Evolutionary conservation across 768 basidiomycete species (phyloP), one percentile per base, ranked within the genome.

Genomic region (Lactifluus subvellereus): DNA sequence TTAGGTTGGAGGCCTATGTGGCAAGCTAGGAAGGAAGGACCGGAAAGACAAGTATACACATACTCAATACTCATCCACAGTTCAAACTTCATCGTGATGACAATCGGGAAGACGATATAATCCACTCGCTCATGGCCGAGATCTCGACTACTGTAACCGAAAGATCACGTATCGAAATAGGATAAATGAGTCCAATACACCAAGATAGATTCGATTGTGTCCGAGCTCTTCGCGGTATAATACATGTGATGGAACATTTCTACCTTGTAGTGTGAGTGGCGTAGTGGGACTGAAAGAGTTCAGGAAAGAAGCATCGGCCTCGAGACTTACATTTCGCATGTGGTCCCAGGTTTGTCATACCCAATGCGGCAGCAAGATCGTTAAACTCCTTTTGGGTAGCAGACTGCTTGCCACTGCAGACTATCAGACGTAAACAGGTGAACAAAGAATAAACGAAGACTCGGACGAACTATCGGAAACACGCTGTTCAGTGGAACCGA

Each of bases 351-450:
- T 51, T 64, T 30, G 71, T 67, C 67, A 86, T 77, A 18, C 69
- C 73, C 22, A 87, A 74, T 3, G 69, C 78, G 0, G 11, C 9
- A 0, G 82, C 80, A 61, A 88, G 74, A 30, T 71, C 70, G 40
- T 74, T 70, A 72, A 84, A 86, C 67, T 87, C 86, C 0, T 67
- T 61, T 8, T 72, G 64, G 9, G 80, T 81, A 14, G 86, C 79
- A 61, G 68, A 78, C 4, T 14, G 42, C 0, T 20, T 66, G 7
- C 79, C 84, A 11, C 76, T 75, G 72, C 81, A 77, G 66, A 87
- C 86, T 87, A 38, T 22, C 22, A 48, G 10, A 22, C 0, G 20
- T 52, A 42, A 49, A 9, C 2, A 32, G 8, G 45, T 38, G 5
- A 37, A 16, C 6, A 22, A 51, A 18, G 33, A 35, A 49, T 11